Evolutionary conservation across 2,329 filamentous ascomycete species (phyloP), one percentile per base, ranked within the genome.

Genomic region (Bipolaris gigantea): DNA sequence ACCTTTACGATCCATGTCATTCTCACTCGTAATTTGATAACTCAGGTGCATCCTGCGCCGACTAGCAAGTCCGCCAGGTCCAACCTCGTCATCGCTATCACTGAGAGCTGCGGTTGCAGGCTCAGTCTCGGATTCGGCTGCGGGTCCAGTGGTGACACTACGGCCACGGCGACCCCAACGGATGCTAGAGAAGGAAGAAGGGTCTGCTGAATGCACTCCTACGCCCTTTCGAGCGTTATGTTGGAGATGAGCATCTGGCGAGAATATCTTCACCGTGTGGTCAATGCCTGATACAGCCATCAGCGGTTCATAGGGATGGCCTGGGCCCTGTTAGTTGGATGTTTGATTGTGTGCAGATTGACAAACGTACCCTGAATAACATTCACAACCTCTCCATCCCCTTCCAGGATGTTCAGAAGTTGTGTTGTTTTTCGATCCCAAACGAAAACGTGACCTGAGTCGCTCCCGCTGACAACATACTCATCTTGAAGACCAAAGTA

Each of bases 371-470:
- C 83, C 78, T 87, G 84, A 13, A 87, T 77, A 15, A 89, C 86
- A 62, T 89, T 89, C 52, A 88, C 86, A n/a, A 87, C 83, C 58
- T 89, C 86, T 21, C 83, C 83, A 66, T 89, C 86, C 1, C 83
- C 86, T 67, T 86, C 81, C 6, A 88, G 76, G 15, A 89, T 85
- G 64, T 87, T 87, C 45, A 88, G 76, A 44, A 89, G 73, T 51
- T 84, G 76, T 16, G 78, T 75, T 4, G 83, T 85, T 63, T 85
- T 84, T 50, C 81, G 80, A 61, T 89, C 85, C 86, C 85, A 88
- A 48, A 89, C 87, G 70, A 89, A 89, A 21, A 89, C 66, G 65
- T 88, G 82, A 0, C 86, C 86, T 46, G 82, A 84, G 63, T 89
- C 86, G 55, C 83, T 85, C 5, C 86, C 86, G 52, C 82, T 85